Base-by-base conservation (phyloP, 31 red algal genomes). In the Asparagopsis taxiformis region DNA sequence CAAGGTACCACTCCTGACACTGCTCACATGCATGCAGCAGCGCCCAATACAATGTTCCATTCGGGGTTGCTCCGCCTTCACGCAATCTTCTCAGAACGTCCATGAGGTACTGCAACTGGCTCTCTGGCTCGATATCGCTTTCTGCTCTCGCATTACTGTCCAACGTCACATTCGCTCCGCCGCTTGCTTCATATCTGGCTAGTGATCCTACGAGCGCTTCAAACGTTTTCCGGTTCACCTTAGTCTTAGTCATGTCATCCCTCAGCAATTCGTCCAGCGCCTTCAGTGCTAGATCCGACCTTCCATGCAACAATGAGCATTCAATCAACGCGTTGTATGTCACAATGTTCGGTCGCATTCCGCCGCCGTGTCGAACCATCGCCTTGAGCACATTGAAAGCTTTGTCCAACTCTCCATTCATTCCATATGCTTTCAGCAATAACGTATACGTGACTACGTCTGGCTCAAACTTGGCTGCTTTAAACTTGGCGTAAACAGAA, bases 251-350 rank as follows among this genome's bases (percentile, higher is more conserved):
- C 31, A 6, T 5, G n/a, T 49, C 65, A 10, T 10, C 46, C 10
- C 10, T 50, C 37, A 51, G 63, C 20, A 57, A 9, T 22, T 24
- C 23, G 23, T 74, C 24, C 23, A 74, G 32, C 24, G 0, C 48
- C 17, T 61, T 55, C 15, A 74, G 24, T 26, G 55, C 70, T 15
- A 74, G 24, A 34, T 74, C 70, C 59, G 70, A 15, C 11, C 55
- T 4, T 5, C 26, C 22, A 16, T 28, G 25, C 22, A 11, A 19
- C 23, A 38, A 0, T 30, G 54, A 52, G 20, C 31, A 34, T 20
- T 55, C 29, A 61, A 74, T 57, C 46, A 74, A 25, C 51, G 20
- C 70, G 37, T 74, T 74, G 32, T 74, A 74, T 15, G 70, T 74
- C 21, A 74, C 48, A 37, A 64, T 61, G 16, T 19, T n/a, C 24